Evolutionary conservation across 2,329 filamentous ascomycete species (phyloP).

Genomic region (Shiraia bambusicola): DNA sequence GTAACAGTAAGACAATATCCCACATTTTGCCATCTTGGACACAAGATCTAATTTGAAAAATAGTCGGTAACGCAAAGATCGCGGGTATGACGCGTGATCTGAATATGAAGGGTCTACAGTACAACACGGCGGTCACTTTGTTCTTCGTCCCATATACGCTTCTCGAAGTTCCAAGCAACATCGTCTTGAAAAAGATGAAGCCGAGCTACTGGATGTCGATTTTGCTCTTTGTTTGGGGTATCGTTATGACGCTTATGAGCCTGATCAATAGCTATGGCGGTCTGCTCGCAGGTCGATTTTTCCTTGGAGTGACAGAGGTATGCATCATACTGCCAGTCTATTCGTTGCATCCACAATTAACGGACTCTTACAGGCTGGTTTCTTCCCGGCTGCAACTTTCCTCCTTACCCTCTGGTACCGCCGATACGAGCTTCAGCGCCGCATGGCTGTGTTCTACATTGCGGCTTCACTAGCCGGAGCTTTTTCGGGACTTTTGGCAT

Average conservation of each 20-base stretch:
- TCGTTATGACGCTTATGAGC: constrained; percentile 33
- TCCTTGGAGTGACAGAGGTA: constrained; percentile 38
- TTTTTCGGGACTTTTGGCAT: constrained; percentile 39
- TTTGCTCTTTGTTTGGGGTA: constrained; percentile 61
- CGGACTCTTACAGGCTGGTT: constrained; percentile 46
- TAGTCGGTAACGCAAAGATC: constrained; percentile 66
- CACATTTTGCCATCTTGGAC: background rate
- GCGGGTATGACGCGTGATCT: constrained; percentile 59
- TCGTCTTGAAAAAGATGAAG: constrained; percentile 70
- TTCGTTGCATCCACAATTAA: constrained; percentile 3
- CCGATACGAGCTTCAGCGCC: constrained; percentile 35
- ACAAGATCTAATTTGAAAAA: background rate
- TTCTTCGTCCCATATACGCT: constrained; percentile 83
- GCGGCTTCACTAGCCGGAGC: constrained; percentile 35
- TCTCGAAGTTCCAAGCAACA: constrained; percentile 73
- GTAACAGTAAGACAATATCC: constrained; percentile 13
- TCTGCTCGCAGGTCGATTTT: constrained; percentile 18
- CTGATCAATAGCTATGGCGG: constrained; percentile 18
- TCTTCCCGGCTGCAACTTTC: constrained; percentile 64
- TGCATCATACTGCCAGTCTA: constrained; percentile 2
- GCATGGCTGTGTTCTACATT: constrained; percentile 39
- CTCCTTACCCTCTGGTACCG: constrained; percentile 38
- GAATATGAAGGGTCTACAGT: constrained; percentile 59
- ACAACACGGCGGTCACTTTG: constrained; percentile 72
- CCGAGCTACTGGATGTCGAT: constrained; percentile 78